Evolutionary conservation across 2,329 filamentous ascomycete genomes (phyloP).

Genomic region (Claviceps africana): DNA sequence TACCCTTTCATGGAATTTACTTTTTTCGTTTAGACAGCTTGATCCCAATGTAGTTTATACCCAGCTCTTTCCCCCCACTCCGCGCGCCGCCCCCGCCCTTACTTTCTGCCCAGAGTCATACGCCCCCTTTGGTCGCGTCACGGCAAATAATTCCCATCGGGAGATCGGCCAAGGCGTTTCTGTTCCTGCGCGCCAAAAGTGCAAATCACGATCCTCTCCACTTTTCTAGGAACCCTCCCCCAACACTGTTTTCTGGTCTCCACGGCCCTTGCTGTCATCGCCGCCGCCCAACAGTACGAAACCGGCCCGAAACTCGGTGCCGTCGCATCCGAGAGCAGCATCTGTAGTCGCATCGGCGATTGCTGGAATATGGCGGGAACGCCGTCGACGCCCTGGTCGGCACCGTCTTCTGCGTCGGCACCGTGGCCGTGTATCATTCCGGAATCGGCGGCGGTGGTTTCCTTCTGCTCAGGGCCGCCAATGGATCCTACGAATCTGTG

Average conservation of each 20-base stretch:
- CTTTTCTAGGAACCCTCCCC: neutral
- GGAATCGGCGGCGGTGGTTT: conserved; percentile 73
- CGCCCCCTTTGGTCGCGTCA: neutral
- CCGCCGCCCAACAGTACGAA: neutral
- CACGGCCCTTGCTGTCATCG: neutral
- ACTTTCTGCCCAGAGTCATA: neutral
- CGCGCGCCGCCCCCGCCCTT: neutral
- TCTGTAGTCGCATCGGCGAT: conserved; percentile 47
- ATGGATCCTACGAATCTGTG: conserved; percentile 62
- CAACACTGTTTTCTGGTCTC: neutral
- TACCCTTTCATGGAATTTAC: no score
- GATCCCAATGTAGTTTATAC: neutral
- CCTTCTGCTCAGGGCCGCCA: conserved; percentile 50
- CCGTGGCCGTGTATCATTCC: conserved; percentile 49
- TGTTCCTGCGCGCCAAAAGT: neutral
- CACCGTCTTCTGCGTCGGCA: conserved; percentile 50
- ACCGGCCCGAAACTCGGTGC: conserved; percentile 31
- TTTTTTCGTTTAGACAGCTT: neutral
- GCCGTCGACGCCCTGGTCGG: conserved; percentile 53
- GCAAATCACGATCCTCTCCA: neutral
- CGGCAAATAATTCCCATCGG: neutral
- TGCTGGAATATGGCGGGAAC: conserved; percentile 47
- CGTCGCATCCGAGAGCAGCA: conserved; percentile 44
- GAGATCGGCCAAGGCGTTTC: neutral
- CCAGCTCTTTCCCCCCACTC: neutral